phyloP scores from a whole-genome alignment of 2,329 filamentous ascomycete genomes.

The Cladosporium sp. region DNA sequence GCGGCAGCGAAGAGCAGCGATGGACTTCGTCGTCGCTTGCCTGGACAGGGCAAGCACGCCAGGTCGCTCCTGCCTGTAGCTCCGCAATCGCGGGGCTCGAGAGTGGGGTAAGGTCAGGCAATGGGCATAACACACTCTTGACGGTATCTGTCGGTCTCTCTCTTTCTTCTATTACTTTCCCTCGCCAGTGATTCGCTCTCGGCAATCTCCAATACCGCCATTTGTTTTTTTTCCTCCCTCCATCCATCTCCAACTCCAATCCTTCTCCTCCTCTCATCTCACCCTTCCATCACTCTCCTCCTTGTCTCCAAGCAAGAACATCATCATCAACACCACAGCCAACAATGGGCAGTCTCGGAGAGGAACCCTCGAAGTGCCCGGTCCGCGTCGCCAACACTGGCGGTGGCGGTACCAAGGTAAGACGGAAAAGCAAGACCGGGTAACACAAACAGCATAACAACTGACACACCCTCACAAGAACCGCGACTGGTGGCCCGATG shows the following conservation, averaged over 20 bases:
- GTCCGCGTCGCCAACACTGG: conserved; percentile 27
- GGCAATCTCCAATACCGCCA: too few species aligned
- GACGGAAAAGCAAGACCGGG: conserved; percentile 44
- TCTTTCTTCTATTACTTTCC: too few species aligned
- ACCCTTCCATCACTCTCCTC: background rate
- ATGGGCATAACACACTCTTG: too few species aligned
- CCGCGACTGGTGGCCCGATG: conserved; percentile 69
- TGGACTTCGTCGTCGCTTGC: too few species aligned
- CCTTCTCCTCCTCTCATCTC: background rate
- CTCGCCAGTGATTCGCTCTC: too few species aligned
- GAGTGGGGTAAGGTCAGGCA: too few species aligned
- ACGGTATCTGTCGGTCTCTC: too few species aligned
- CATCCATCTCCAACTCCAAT: background rate
- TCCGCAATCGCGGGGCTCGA: too few species aligned
- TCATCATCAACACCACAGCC: background rate
- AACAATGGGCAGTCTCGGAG: conserved; percentile 12
- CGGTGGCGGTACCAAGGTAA: conserved; percentile 51
- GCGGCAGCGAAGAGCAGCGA: too few species aligned
- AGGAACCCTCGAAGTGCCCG: conserved; percentile 24
- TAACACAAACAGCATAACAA: conserved; percentile 50
- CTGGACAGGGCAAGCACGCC: too few species aligned
- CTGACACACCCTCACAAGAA: conserved; percentile 56
- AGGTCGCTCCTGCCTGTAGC: too few species aligned
- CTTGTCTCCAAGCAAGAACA: background rate
- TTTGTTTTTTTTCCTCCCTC: background rate